Base-by-base conservation (phyloP, 2,329 filamentous ascomycete species). In the Ampelomyces quisqualis region DNA sequence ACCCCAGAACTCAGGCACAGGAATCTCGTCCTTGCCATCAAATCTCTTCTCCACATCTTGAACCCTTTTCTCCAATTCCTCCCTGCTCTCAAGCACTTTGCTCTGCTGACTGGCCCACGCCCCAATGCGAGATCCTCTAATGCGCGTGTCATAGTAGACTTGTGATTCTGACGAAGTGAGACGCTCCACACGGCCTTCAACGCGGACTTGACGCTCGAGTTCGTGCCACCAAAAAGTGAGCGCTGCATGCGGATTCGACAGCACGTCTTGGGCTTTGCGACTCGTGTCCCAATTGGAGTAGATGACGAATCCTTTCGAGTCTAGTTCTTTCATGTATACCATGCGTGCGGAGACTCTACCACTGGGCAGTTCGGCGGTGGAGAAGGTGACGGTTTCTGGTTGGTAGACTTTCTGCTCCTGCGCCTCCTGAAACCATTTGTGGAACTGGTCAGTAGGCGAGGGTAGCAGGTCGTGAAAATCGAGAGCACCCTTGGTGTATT, bases 281-380 rank as follows among this genome's bases (percentile, higher is more conserved):
- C 82, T 88, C 0, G 87, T 93, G 45, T 82, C 90, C 74, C 90
- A 91, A 70, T 98, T 98, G 62, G 82, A 86, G 76, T 97, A 98
- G 34, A 98, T 77, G 29, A 97, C 89, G 70, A 94, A 98, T 11
- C 90, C 90, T 14, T 67, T 70, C 4, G 75, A 70, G 68, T 97
- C 90, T 17, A 97, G 81, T 74, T 97, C 93, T 72, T 98, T 98
- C 53, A 98, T 78, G 71, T 97, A 98, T 24, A 98, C 89, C 55
- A 89, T 79, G 44, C 93, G 88, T 3, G 88, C 84, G 32, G 83
- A 89, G 14, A 97, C 86, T 32, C 86, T 84, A 46, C 93, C 93
- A 0, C 82, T 86, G 2, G 91, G 91, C 4, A 97, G 78, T 17
- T 78, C 75, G 0, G 90, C 90, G 1, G 93, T 98, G 3, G 90